Conservation (phyloP, 192 early-diverging fungal species). For the Pilaira anomala region DNA sequence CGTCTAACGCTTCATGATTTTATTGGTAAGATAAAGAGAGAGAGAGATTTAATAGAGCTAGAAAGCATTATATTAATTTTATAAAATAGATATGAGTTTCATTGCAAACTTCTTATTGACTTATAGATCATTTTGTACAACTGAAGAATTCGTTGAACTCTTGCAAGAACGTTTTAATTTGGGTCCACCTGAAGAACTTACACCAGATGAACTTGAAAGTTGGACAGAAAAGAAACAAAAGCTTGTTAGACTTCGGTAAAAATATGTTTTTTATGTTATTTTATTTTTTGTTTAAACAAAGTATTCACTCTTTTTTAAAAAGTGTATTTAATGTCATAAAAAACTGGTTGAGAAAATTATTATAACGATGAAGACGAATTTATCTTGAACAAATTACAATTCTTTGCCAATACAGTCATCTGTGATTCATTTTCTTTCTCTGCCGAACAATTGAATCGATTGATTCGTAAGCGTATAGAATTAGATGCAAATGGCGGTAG, state of each 20-base stretch:
- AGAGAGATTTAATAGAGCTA: too few species aligned
- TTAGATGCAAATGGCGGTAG: conserved; percentile 46
- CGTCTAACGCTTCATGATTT: conserved; percentile 87
- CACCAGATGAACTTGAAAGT: conserved; percentile 58
- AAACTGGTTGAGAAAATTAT: conserved; percentile 92
- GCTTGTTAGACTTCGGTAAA: conserved; percentile 74
- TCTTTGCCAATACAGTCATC: conserved; percentile 71
- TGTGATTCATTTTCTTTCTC: conserved; percentile 68
- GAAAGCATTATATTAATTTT: not conserved
- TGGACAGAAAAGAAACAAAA: conserved; percentile 92
- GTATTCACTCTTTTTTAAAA: not conserved
- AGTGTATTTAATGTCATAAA: conserved; percentile 93
- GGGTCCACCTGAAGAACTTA: conserved; percentile 66
- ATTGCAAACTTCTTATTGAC: conserved; percentile 89
- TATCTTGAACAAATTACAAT: conserved; percentile 65
- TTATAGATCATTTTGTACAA: conserved; percentile 88
- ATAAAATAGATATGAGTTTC: conserved; percentile 67
- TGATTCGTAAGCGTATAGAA: conserved; percentile 67
- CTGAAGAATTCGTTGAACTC: conserved; percentile 72
- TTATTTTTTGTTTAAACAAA: not conserved
- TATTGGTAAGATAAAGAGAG: too few species aligned
- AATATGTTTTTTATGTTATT: not conserved
- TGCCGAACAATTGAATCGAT: conserved; percentile 66
- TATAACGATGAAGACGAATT: conserved; percentile 74
- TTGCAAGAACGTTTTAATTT: conserved; percentile 80